Percentiles rank a stretch among this genome's conserved stretches.
Conservation (phyloP, 352 stramenopile species). For the Phytopythium cucurbitacearum region DNA sequence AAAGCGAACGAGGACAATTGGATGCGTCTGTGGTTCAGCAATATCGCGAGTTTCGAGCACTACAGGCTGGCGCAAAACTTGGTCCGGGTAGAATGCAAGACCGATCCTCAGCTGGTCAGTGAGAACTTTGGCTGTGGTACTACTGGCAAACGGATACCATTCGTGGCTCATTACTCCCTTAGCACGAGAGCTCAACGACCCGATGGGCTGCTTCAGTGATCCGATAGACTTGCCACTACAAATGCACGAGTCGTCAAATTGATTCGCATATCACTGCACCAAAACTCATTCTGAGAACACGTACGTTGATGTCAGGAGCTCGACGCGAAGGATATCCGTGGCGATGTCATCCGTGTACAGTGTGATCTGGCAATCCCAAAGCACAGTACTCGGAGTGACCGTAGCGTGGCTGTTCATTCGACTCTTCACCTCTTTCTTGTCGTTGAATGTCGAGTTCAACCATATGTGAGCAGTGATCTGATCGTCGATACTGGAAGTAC, state of each 20-base stretch:
- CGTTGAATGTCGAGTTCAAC: constrained; percentile 27
- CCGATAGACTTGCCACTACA: constrained; percentile 24
- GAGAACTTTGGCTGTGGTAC: too few relatives aligned
- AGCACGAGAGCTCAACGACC: constrained; percentile 8
- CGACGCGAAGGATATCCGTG: constrained; percentile 26
- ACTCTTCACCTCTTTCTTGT: constrained; percentile 27
- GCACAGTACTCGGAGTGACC: constrained; percentile 1
- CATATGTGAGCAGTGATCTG: constrained; percentile 28
- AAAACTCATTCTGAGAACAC: not conserved
- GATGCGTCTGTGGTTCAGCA: too few relatives aligned
- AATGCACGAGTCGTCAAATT: not conserved
- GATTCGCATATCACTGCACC: not conserved
- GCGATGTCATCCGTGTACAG: constrained; percentile 33
- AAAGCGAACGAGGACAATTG: not conserved
- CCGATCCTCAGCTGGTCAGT: constrained; percentile 7
- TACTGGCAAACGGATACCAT: constrained; percentile 15
- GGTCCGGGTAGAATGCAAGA: constrained; percentile 23
- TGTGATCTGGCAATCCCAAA: constrained; percentile 35
- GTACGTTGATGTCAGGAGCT: constrained; percentile 31
- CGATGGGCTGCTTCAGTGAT: constrained; percentile 30
- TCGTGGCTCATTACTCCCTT: constrained; percentile 11
- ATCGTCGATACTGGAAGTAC: constrained; percentile 2
- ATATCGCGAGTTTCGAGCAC: not conserved
- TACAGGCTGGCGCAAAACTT: constrained; percentile 11
- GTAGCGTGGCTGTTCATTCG: not conserved